A percentile compares a stretch with the other conserved stretches of the same genome.
These are phyloP conservation scores for Salix udensis DNA, from an alignment of 345 rosid species.

Conservation along the genomic window DNA sequence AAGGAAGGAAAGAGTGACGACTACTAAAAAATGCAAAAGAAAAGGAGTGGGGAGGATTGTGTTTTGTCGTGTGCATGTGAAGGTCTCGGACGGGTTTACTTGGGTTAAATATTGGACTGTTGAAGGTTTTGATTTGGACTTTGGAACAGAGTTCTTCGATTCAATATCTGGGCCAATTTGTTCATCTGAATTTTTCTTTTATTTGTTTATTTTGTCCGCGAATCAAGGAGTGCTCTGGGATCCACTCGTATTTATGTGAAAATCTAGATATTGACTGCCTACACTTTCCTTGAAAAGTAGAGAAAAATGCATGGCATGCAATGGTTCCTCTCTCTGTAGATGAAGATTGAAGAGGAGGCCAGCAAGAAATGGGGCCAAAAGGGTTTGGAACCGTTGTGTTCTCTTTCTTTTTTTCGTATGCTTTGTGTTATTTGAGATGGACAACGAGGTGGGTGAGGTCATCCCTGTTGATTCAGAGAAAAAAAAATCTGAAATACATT, in stretches of 20 bases:
- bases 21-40: neutral
- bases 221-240: neutral
- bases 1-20: neutral
- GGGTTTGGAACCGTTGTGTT: neutral
- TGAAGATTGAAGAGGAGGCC: neutral
- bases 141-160: neutral
- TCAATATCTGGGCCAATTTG: neutral
- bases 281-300: neutral
- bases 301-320: neutral
- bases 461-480: neutral
- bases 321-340: too few species aligned
- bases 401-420: neutral
- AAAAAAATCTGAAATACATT: too few species aligned
- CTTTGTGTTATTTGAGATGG: neutral
- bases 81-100: conserved; percentile 8
- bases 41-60: neutral
- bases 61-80: conserved; percentile 20
- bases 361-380: neutral
- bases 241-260: neutral
- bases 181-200: neutral
- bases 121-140: neutral
- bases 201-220: neutral
- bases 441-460: neutral
- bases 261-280: neutral
- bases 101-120: neutral